Conservation (phyloP, 2,329 filamentous ascomycete genomes). For the Ascochyta viciae-villosae region DNA sequence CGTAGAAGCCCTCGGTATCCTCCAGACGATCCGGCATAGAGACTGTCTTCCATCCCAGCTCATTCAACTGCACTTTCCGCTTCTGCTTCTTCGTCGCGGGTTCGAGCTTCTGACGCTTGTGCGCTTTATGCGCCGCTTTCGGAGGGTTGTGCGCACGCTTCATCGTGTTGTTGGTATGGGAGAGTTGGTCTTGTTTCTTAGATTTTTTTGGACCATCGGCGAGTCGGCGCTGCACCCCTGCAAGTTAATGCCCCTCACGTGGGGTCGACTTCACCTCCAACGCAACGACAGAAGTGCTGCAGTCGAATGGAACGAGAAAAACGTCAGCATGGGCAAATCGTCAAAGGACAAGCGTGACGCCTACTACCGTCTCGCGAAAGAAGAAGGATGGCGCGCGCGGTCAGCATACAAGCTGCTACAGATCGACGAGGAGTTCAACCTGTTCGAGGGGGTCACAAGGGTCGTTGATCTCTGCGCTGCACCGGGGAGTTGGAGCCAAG, state of each 20-base stretch:
- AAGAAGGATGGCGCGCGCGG: conserved; percentile 96
- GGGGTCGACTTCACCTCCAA: conserved; percentile 18
- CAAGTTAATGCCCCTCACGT: conserved; percentile 28
- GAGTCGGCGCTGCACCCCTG: conserved; percentile 31
- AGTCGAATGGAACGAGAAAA: too few relatives aligned
- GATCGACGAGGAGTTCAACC: conserved; percentile 93
- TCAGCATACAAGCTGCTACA: conserved; percentile 98
- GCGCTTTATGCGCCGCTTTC: conserved; percentile 50
- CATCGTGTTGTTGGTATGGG: conserved; percentile 25
- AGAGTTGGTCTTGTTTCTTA: conserved; percentile 3
- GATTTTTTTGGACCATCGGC: conserved; percentile 34
- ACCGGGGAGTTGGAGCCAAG: conserved; percentile 96
- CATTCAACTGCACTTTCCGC: conserved; percentile 54
- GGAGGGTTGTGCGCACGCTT: conserved; percentile 49
- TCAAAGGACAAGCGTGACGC: conserved; percentile 99
- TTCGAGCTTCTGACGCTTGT: conserved; percentile 54
- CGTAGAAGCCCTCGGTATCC: conserved; percentile 93
- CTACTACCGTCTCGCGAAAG: conserved; percentile 96
- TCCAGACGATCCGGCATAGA: conserved; percentile 76
- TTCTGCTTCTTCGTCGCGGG: conserved; percentile 30
- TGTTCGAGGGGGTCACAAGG: conserved; percentile 87
- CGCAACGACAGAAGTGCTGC: too few relatives aligned
- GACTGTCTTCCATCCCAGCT: conserved; percentile 70
- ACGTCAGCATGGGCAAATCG: conserved; percentile 77
- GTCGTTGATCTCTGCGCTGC: conserved; percentile 97